A percentile compares a stretch with the other conserved stretches of the same genome.
phyloP scores from a whole-genome alignment of 305 asterid species.

The Caryopteris hybrid region DNA sequence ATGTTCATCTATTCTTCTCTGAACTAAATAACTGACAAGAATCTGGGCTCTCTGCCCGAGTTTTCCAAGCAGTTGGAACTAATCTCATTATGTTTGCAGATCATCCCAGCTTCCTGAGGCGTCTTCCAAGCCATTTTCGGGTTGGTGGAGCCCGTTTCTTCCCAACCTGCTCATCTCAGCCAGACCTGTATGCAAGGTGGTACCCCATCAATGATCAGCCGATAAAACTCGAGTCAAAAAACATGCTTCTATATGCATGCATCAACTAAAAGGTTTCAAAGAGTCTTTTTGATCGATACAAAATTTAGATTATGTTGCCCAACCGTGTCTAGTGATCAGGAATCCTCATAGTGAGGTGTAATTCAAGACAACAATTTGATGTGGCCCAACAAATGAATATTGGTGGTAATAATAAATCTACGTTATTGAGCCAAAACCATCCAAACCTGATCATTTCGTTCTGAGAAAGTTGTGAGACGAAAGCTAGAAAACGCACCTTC shows the following conservation, averaged over 20 bases:
- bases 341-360: too few relatives aligned
- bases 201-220: conserved; percentile 8
- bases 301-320: not conserved
- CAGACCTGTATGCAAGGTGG: conserved; percentile 43
- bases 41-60: not conserved
- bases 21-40: not conserved
- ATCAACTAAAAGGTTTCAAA: not conserved
- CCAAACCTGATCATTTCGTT: not conserved
- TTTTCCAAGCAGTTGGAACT: not conserved
- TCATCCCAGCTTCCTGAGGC: conserved; percentile 36
- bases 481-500: conserved; percentile 42
- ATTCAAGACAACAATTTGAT: too few relatives aligned
- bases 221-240: not conserved
- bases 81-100: conserved; percentile 10
- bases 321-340: too few relatives aligned
- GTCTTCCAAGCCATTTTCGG: conserved; percentile 28
- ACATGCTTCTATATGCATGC: not conserved
- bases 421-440: not conserved
- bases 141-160: conserved; percentile 32
- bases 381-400: not conserved
- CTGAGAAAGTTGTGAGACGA: too few relatives aligned
- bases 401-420: not conserved
- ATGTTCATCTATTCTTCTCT: not conserved
- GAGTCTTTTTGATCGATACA: not conserved
- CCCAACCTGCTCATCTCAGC: conserved; percentile 59